Conservation (phyloP, 2,329 filamentous ascomycete species). For the Leptographium lundbergii region DNA sequence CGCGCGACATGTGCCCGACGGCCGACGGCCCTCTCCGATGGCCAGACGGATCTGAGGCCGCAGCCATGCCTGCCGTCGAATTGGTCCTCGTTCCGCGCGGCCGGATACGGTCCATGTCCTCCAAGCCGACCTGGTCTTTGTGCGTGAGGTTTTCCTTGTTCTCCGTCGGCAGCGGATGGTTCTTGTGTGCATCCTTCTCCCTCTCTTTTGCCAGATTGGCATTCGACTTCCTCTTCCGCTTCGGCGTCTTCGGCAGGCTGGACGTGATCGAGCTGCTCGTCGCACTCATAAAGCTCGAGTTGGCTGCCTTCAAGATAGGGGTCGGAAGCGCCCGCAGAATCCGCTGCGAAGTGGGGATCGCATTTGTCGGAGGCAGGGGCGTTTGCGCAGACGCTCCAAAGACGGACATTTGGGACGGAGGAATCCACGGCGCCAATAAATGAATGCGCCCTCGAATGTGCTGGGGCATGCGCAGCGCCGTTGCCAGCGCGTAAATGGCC, state of each 20-base stretch:
- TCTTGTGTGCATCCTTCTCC: constrained; percentile 17
- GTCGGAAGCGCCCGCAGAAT: constrained; percentile 84
- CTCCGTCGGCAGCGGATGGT: constrained; percentile 18
- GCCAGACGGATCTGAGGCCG: constrained; percentile 1
- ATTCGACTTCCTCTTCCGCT: constrained; percentile 47
- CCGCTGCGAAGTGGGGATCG: constrained; percentile 81
- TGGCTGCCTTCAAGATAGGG: constrained; percentile 83
- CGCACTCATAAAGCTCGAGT: constrained; percentile 87
- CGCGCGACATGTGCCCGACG: constrained; percentile 8
- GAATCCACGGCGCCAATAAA: constrained; percentile 91
- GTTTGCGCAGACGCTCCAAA: constrained; percentile 58
- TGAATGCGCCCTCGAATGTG: constrained; percentile 92
- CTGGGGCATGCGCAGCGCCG: constrained; percentile 88
- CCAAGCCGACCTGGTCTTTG: constrained; percentile 22
- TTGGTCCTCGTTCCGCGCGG: constrained; percentile 11
- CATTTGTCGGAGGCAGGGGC: constrained; percentile 60
- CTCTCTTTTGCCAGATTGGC: constrained; percentile 19
- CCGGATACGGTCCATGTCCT: constrained; percentile 37
- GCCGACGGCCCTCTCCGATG: constrained; percentile 15
- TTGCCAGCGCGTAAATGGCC: constrained; percentile 94
- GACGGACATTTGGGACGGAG: constrained; percentile 80
- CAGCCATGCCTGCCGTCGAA: not conserved
- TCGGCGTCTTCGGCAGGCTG: constrained; percentile 55
- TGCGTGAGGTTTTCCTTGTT: constrained; percentile 36
- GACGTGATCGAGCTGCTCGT: constrained; percentile 78